phyloP scores from a whole-genome alignment of 345 rosid genomes.

The Euphorbia tirucalli region DNA sequence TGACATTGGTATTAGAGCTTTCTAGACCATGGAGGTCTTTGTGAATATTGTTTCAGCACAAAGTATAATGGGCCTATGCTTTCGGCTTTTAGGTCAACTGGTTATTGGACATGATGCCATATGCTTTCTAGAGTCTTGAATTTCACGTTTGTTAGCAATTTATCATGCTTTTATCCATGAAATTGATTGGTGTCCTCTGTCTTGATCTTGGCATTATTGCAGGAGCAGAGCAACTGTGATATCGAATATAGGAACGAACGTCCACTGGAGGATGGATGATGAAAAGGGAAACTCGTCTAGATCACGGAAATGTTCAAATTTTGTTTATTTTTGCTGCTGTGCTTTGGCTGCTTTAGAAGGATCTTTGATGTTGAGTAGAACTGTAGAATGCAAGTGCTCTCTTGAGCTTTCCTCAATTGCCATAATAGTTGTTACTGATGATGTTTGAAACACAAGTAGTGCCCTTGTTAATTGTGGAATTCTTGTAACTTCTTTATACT shows the following conservation, averaged over 20 bases:
- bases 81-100: neutral
- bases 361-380: neutral
- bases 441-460: too few species aligned
- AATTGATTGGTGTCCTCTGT: neutral
- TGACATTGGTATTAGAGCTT: too few species aligned
- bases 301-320: slow-evolving; percentile 14
- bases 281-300: neutral
- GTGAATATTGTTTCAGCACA: neutral
- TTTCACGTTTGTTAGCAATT: neutral
- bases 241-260: neutral
- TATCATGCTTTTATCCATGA: neutral
- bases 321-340: neutral
- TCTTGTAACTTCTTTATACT: too few species aligned
- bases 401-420: neutral
- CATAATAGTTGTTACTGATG: neutral
- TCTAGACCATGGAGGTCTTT: too few species aligned
- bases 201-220: slow-evolving; percentile 6
- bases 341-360: neutral
- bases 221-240: slow-evolving; percentile 5
- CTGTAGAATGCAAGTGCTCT: slow-evolving; percentile 6
- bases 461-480: too few species aligned
- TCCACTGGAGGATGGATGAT: neutral
- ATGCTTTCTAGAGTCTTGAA: neutral
- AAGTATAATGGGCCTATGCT: neutral
- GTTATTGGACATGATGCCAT: neutral